Evolutionary conservation across 2,329 filamentous ascomycete species (phyloP), one percentile per base, ranked within the genome.

Genomic region (Fusarium sp.): DNA sequence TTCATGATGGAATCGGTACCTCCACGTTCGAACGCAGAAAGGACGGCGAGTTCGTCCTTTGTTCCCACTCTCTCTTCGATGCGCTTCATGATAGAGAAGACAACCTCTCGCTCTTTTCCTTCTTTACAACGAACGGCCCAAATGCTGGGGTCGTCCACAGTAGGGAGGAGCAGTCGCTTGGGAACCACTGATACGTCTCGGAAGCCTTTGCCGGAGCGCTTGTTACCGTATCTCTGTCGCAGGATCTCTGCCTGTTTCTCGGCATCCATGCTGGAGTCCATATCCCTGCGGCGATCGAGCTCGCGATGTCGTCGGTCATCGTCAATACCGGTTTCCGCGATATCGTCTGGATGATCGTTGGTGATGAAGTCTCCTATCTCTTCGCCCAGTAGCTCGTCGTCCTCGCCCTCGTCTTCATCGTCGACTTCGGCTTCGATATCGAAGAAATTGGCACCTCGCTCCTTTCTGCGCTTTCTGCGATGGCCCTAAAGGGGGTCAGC

Each of bases 361-460:
- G 94, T 92, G 78, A 94, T 94, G 78, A 96, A 94, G 72, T 93
- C 92, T 61, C 94, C 94, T 56, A 91, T 89, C 73, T 91, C 94
- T 74, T 94, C 91, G 63, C 93, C 90, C 58, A 97, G 94, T 74
- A 97, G 94, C 74, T 98, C 95, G 54, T 97, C 94, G 71, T 97
- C 94, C 67, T 93, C 92, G 72, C 88, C 91, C 73, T 94, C 92
- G 75, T 97, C 94, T 75, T 97, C 94, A 70, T 97, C 96, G 77
- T 98, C 96, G 74, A 99, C 96, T 83, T 98, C 96, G 79, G 96
- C 96, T 86, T 99, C 96, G 77, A 95, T 93, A 89, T 99, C 96
- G 83, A 99, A 90, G 89, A 98, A 98, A 77, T 92, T 91, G 75
- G 93, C 93, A 70, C 93, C 89, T 71, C 88, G 88, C 71, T 92